Base-by-base conservation (phyloP, 495 filamentous ascomycete genomes). In the Penicillium lagena region DNA sequence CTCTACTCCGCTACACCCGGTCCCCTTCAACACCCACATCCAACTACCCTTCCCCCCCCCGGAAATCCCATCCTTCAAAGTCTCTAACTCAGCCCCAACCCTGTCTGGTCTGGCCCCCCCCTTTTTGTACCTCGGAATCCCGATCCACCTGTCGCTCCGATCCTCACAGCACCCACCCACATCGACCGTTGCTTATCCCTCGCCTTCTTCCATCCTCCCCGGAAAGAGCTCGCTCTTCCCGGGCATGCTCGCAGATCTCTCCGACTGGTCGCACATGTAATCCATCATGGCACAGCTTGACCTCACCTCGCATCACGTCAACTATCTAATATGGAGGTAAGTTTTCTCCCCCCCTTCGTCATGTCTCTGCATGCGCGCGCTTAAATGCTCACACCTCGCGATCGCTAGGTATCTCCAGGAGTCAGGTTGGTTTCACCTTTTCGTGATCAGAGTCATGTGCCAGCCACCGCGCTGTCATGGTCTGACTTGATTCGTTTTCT, bases 271-370 rank as follows among this genome's bases (percentile, higher is more conserved):
- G 60, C 59, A 70, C 54, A 67, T 72, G 64, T 70, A 67, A 69
- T 22, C 22, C 22, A 22, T 64, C 58, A 76, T 76, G 73, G 60
- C 66, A 60, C 66, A 64, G 48, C 67, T 62, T 43, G 62, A 71
- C 55, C 78, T 98, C 58, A 85, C 87, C 66, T 91, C 89, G 49
- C 81, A 96, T 75, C 85, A 91, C 71, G 81, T 97, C 73, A 98
- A 97, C 78, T 97, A 91, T 76, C 76, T 98, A 71, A 87, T 98
- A 75, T 95, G 90, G 87, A 90, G 90, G 88, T 96, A 79, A 67
- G 88, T 79, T 55, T 51, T 64, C 58, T 58, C 32, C 33, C 42
- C 39, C n/a, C 40, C n/a, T n/a, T 37, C 7, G 2, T 34, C n/a
- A 7, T 22, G 22, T 22, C 22, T 22, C 22, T 22, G 22, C 22